phyloP scores from a whole-genome alignment of 768 basidiomycete genomes.

The Boletus fagicola region DNA sequence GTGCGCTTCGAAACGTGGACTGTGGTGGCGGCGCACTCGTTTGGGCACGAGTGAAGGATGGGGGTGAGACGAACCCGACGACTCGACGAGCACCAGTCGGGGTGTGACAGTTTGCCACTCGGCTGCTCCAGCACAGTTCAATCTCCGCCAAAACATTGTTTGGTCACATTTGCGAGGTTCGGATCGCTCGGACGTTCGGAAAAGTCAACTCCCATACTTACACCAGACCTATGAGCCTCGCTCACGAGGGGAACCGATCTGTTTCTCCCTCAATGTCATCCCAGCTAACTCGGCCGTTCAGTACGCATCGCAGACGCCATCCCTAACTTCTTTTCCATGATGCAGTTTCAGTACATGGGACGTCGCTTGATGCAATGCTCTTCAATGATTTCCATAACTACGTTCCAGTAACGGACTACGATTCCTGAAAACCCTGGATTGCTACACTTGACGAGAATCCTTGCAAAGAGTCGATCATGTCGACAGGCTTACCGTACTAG shows the following conservation, averaged over 20 bases:
- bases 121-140: too few species aligned
- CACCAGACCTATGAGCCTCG: neutral
- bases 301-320: slow-evolving; percentile 5
- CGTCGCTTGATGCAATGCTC: neutral
- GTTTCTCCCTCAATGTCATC: slow-evolving; percentile 7
- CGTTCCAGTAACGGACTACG: slow-evolving; percentile 12
- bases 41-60: too few species aligned
- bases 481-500: slow-evolving; percentile 8
- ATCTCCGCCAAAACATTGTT: too few species aligned
- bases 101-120: too few species aligned
- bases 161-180: too few species aligned
- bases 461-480: neutral
- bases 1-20: too few species aligned
- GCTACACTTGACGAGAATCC: slow-evolving; percentile 7
- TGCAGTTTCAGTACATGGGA: neutral
- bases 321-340: slow-evolving; percentile 1
- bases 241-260: neutral
- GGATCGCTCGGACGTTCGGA: too few species aligned
- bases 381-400: slow-evolving; percentile 5
- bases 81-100: too few species aligned
- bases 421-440: slow-evolving; percentile 3
- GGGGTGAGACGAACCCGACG: too few species aligned
- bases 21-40: too few species aligned
- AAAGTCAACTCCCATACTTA: too few species aligned
- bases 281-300: neutral